Evolutionary conservation across 2,329 filamentous ascomycete species (phyloP).

Genomic region (Aspergillus caelatus): DNA sequence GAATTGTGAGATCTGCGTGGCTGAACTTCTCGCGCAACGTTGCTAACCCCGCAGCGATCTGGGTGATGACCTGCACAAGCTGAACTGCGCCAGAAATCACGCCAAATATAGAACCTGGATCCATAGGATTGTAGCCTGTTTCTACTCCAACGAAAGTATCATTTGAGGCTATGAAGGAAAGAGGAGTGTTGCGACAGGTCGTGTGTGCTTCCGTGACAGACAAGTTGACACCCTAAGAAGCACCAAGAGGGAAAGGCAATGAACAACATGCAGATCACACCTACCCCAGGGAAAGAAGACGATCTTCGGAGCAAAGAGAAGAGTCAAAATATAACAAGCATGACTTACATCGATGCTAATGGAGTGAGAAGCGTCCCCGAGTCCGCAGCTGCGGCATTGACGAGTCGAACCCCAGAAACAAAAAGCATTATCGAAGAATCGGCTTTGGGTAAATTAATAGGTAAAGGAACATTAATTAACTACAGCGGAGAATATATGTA

Average conservation of each 20-base stretch:
- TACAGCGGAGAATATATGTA: not conserved
- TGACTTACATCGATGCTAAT: not conserved
- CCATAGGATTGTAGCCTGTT: conserved; percentile 24
- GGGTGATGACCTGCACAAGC: conserved; percentile 36
- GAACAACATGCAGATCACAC: not conserved
- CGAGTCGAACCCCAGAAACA: not conserved
- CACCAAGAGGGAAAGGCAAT: not conserved
- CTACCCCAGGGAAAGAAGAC: not conserved
- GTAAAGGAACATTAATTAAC: not conserved
- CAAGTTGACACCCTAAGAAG: not conserved
- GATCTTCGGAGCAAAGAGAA: not conserved
- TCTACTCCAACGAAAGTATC: not conserved
- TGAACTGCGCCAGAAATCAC: conserved; percentile 37
- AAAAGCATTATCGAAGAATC: not conserved
- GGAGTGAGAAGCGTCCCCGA: not conserved
- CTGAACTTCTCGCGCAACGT: conserved; percentile 37
- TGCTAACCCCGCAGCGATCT: conserved; percentile 36
- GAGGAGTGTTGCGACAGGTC: not conserved
- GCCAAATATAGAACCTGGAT: conserved; percentile 40
- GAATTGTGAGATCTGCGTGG: conserved; percentile 43
- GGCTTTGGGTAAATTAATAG: not conserved
- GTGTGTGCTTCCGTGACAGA: not conserved
- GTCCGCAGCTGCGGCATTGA: not conserved
- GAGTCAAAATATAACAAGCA: not conserved
- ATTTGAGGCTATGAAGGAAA: not conserved